phyloP scores from a whole-genome alignment of 805 yeast species.

The Lipomyces japonicus region DNA sequence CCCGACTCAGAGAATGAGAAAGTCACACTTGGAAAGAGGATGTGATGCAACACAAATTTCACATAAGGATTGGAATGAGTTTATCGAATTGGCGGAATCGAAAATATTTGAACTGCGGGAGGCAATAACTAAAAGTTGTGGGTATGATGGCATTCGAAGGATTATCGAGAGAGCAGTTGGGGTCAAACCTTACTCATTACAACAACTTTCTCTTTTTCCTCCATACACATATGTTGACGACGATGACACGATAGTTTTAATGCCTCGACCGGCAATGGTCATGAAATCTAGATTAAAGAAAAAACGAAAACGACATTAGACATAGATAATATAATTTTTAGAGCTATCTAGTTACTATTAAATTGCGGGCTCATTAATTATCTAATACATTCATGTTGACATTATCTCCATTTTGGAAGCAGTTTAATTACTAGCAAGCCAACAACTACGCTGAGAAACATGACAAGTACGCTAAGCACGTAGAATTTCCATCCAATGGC shows the following conservation, averaged over 20 bases:
- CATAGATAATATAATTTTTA: neutral
- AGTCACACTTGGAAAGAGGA: constrained; percentile 29
- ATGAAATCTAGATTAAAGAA: no score
- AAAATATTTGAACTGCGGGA: constrained; percentile 19
- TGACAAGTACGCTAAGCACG: constrained; percentile 37
- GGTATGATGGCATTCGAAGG: constrained; percentile 27
- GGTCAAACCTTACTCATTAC: constrained; percentile 16
- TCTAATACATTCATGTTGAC: no score
- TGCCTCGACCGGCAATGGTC: constrained; percentile 9
- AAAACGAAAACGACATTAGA: neutral
- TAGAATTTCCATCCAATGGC: constrained; percentile 44
- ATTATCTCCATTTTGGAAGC: constrained; percentile 26
- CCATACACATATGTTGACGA: constrained; percentile 22
- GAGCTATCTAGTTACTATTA: no score
- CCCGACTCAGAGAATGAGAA: constrained; percentile 27
- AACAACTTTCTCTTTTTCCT: constrained; percentile 23
- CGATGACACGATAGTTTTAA: constrained; percentile 20
- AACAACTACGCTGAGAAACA: constrained; percentile 35
- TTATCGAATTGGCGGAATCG: constrained; percentile 19
- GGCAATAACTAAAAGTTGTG: constrained; percentile 19
- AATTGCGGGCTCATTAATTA: no score
- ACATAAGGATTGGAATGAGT: constrained; percentile 27
- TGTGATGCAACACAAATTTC: constrained; percentile 31
- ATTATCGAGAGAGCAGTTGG: constrained; percentile 27
- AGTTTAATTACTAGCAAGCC: constrained; percentile 39